A percentile compares a stretch with the other conserved stretches of the same genome.
Conservation (phyloP, 1,284 basidiomycete species). For the Lentinula novae-zelandiae region DNA sequence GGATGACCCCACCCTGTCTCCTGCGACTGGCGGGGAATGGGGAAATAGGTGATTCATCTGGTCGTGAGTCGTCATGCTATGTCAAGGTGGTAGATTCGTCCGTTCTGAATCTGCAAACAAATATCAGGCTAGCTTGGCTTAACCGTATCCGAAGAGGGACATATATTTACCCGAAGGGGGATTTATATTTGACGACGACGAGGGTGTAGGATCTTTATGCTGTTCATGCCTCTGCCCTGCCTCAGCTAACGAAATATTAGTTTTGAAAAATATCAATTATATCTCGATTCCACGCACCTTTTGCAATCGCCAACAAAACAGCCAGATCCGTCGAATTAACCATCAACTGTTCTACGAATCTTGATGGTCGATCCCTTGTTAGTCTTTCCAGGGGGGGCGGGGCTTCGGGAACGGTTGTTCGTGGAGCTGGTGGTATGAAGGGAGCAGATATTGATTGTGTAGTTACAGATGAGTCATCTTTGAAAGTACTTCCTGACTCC, state of each 20-base stretch:
- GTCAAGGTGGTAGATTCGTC: neutral
- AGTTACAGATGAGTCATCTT: constrained; percentile 30
- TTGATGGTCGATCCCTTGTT: constrained; percentile 9
- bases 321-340: constrained; percentile 11
- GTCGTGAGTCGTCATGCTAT: neutral
- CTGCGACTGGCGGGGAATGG: neutral
- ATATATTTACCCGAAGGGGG: neutral
- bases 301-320: constrained; percentile 9
- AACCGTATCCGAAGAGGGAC: too few species aligned
- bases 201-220: neutral
- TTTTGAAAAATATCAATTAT: neutral
- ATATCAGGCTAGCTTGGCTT: too few species aligned
- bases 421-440: neutral
- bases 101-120: neutral
- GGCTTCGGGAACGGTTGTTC: neutral
- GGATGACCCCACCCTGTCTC: neutral
- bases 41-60: neutral
- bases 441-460: constrained; percentile 46
- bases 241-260: neutral
- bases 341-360: constrained; percentile 12
- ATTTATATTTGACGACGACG: neutral
- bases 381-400: neutral
- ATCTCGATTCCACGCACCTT: neutral
- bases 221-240: neutral
- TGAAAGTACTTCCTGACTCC: constrained; percentile 39